These are phyloP conservation scores for Russula olivacea DNA, from an alignment of 768 basidiomycete species.

Conservation along the genomic window DNA sequence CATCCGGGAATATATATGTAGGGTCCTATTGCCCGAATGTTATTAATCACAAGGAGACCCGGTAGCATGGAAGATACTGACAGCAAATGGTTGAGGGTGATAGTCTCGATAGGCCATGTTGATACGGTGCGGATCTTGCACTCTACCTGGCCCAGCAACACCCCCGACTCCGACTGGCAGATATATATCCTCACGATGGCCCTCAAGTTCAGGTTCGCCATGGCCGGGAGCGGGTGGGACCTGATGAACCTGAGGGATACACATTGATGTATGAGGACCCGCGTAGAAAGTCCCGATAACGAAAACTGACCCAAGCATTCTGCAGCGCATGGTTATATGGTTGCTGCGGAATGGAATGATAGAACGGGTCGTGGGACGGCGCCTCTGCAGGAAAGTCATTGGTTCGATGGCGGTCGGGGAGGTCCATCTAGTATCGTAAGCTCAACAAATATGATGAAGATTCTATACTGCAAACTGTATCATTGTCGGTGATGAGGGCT, in stretches of 20 bases:
- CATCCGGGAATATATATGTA: neutral
- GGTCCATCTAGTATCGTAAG: too few relatives aligned
- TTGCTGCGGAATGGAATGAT: too few relatives aligned
- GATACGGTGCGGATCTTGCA: neutral
- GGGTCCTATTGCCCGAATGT: neutral
- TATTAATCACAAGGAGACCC: neutral
- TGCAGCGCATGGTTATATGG: slow-evolving; percentile 26
- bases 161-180: too few relatives aligned
- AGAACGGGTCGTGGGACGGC: too few relatives aligned
- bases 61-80: neutral
- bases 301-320: neutral
- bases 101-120: neutral
- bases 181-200: neutral
- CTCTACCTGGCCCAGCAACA: neutral
- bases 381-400: too few relatives aligned
- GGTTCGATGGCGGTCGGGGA: too few relatives aligned
- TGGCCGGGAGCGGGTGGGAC: neutral
- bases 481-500: neutral
- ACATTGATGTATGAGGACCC: neutral
- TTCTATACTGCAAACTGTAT: too few relatives aligned
- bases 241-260: neutral
- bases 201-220: neutral
- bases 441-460: too few relatives aligned
- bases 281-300: neutral
- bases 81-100: neutral